A percentile compares a stretch with the other conserved stretches of the same genome.
phyloP scores from a whole-genome alignment of 148 eudicot genomes.

The Amaranthus palmeri region DNA sequence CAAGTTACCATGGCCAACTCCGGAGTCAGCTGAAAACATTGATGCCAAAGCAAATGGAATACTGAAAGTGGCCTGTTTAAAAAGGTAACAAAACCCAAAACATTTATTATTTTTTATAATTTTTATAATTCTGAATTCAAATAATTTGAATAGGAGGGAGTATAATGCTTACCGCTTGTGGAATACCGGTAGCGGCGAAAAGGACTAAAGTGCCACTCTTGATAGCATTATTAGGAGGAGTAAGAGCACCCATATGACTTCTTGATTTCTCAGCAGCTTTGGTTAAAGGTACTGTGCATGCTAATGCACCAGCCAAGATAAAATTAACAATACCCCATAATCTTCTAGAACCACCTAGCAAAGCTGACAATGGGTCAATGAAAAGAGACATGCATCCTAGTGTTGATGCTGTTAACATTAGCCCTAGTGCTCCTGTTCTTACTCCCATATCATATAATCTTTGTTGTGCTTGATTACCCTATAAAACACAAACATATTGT shows the following conservation, averaged over 20 bases:
- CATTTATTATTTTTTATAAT: background rate
- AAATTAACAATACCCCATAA: conserved; percentile 71
- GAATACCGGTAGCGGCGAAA: conserved; percentile 68
- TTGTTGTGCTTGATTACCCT: conserved; percentile 21
- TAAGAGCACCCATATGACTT: conserved; percentile 5
- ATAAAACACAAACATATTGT: background rate
- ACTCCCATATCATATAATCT: conserved; percentile 56
- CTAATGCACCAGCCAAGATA: conserved; percentile 46
- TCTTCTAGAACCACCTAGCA: conserved; percentile 46
- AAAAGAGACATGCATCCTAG: conserved; percentile 48
- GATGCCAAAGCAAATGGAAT: conserved; percentile 92
- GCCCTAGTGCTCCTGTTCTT: conserved; percentile 59
- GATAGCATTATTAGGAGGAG: conserved; percentile 32
- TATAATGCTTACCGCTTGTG: conserved; percentile 54
- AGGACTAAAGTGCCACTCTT: conserved; percentile 48
- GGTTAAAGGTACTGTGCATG: conserved; percentile 47
- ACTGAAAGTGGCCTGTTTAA: conserved; percentile 63
- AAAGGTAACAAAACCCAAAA: background rate
- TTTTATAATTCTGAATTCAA: too few relatives aligned
- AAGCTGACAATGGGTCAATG: conserved; percentile 38
- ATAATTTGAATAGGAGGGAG: background rate
- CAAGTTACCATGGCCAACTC: conserved; percentile 78
- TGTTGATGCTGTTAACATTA: conserved; percentile 64
- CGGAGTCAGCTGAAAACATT: conserved; percentile 60
- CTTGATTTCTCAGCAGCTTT: conserved; percentile 49